phyloP scores from a whole-genome alignment of 768 basidiomycete species.

The Podaxis sp. region DNA sequence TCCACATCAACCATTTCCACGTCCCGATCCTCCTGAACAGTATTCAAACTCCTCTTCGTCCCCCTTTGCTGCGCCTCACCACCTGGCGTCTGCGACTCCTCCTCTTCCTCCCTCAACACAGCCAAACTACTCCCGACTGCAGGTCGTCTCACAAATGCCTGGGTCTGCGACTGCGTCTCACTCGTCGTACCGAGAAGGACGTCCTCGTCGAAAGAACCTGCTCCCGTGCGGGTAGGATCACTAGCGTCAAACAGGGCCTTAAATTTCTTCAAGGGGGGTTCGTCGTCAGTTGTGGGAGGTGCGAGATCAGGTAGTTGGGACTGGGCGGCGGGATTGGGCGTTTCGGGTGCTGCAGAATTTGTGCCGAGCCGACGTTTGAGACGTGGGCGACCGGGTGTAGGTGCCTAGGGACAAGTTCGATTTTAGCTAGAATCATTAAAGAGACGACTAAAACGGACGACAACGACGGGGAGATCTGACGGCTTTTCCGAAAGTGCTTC shows the following conservation, averaged over 20 bases:
- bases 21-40: slow-evolving; percentile 30
- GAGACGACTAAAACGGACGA: slow-evolving; percentile 9
- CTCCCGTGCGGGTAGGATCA: slow-evolving; percentile 31
- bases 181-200: slow-evolving; percentile 10
- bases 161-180: slow-evolving; percentile 34
- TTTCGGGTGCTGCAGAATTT: slow-evolving; percentile 11
- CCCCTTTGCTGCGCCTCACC: slow-evolving; percentile 17
- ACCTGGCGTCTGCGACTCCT: slow-evolving; percentile 30
- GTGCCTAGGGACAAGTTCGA: slow-evolving; percentile 26
- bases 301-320: slow-evolving; percentile 15
- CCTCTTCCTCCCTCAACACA: slow-evolving; percentile 54
- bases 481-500: neutral
- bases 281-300: slow-evolving; percentile 24
- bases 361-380: slow-evolving; percentile 55
- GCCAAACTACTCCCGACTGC: slow-evolving; percentile 16
- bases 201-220: slow-evolving; percentile 23
- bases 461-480: slow-evolving; percentile 5
- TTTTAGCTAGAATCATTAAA: neutral
- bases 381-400: slow-evolving; percentile 34
- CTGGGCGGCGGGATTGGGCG: neutral
- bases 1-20: slow-evolving; percentile 31
- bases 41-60: slow-evolving; percentile 35
- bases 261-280: slow-evolving; percentile 66
- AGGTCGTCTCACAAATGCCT: slow-evolving; percentile 13
- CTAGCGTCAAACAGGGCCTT: slow-evolving; percentile 67